Base-by-base conservation (phyloP, 2,329 filamentous ascomycete genomes). In the Arthrobotrys sinensis region DNA sequence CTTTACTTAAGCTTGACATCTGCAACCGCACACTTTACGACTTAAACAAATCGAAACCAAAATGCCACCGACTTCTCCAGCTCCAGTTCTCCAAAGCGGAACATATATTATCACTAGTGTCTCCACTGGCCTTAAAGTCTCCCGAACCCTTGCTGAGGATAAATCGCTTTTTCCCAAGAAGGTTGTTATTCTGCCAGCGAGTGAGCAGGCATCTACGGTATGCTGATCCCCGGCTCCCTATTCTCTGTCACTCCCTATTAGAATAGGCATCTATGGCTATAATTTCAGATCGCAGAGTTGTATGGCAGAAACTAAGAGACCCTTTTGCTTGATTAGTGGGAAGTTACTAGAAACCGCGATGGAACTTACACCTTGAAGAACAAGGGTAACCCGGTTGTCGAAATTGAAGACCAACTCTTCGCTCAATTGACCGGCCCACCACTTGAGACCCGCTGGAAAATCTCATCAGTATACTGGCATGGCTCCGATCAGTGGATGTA, bases 321-420 rank as follows among this genome's bases (percentile, higher is more conserved):
- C 21, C 28, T 38, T 11, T 45, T 10, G 1, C 4, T 38, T 43
- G 10, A 40, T 24, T 16, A 77, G 73, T 77, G 73, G 73, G 36
- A 62, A 8, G 65, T 77, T 8, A 69, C 50, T 2, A 32, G n/a
- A 38, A 71, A 77, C 34, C 38, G 32, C 28, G 73, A 77, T 45
- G 73, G 73, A 53, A 77, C 73, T 21, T 77, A 71, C 21, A 77
- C 32, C 4, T 28, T 77, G 8, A 36, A 65, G 52, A 71, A 71
- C 28, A 66, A 62, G 28, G 48, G 57, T 21, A 55, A 32, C 19
- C 50, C 60, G 2, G 66, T 32, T 4, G 40, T 66, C n/a, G 36
- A 50, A 19, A 66, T 62, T 32, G 34, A 70, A 11, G 66, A 46
- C 11, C 60, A 62, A 24, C 60, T 77, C 12, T 77, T 66, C 34